Base-by-base conservation (phyloP, 1,284 basidiomycete genomes). In the Ceratorhiza oryzae-sativae region DNA sequence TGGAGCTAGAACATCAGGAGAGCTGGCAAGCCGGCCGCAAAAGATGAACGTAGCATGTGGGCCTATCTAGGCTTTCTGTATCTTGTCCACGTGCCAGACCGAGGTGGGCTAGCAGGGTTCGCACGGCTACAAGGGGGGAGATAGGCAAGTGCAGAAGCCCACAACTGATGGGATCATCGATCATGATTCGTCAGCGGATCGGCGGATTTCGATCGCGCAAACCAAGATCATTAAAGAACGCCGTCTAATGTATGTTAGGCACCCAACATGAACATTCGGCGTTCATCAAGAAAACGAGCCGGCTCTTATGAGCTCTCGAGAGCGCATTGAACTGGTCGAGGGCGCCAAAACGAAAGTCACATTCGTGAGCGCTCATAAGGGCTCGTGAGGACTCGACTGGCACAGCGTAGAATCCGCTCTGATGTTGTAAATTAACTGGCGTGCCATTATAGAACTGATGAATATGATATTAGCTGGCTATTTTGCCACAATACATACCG, bases 171-270 rank as follows among this genome's bases (percentile, higher is more conserved):
- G 20, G 48, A 49, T 23, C n/a, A 27, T n/a, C 51, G 51, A 55
- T 55, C 51, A 34, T 27, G 30, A 15, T 55, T 32, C 4, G 51
- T 55, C 51, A 55, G 51, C 51, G 30, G 51, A 55, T 55, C 51
- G 51, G 51, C 30, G 27, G 51, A 30, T 15, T 34, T 8, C 12
- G 8, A 39, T 39, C 36, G 36, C 36, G 8, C 36, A 39, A 6
- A 39, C 6, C 13, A 13, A 39, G 8, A 39, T 6, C 36, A 39
- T 6, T 6, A 6, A 39, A 39, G 13, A 39, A 39, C 36, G 13
- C n/a, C n/a, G n/a, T n/a, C n/a, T n/a, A n/a, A n/a, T n/a, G n/a
- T n/a, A n/a, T n/a, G n/a, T n/a, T 51, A 30, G n/a, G 18, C n/a
- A n/a, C n/a, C n/a, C n/a, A n/a, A n/a, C n/a, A n/a, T n/a, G n/a